These are phyloP conservation scores for Microsporum audouinii DNA, from an alignment of 2,329 filamentous ascomycete species.

Conservation along the genomic window DNA sequence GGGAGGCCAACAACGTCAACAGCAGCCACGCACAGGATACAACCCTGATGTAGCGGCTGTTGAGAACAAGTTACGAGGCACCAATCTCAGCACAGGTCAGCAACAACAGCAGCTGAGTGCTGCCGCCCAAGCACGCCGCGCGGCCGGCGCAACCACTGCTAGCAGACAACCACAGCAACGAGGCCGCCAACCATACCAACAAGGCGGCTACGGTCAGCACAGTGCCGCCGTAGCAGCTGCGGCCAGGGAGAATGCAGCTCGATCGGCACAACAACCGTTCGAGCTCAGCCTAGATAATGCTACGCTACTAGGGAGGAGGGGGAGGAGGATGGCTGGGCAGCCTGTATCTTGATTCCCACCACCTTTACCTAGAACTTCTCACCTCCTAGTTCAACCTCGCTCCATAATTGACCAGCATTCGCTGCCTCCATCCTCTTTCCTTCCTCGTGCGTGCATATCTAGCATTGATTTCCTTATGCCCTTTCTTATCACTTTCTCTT, in stretches of 20 bases:
- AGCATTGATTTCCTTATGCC: background rate
- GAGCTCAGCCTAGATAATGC: slow-evolving; percentile 87
- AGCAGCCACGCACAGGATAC: slow-evolving; percentile 53
- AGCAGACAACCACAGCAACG: slow-evolving; percentile 34
- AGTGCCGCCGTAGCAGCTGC: slow-evolving; percentile 73
- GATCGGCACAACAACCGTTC: slow-evolving; percentile 67
- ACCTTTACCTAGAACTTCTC: background rate
- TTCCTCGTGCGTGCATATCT: background rate
- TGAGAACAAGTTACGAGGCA: slow-evolving; percentile 76
- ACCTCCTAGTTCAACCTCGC: background rate
- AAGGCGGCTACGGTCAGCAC: slow-evolving; percentile 75
- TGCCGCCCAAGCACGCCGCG: slow-evolving; percentile 51
- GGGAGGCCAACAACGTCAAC: slow-evolving; percentile 27
- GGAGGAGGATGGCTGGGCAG: slow-evolving; percentile 16
- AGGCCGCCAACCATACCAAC: slow-evolving; percentile 38
- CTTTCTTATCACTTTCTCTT: background rate
- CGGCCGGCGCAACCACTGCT: slow-evolving; percentile 34
- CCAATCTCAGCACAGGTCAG: slow-evolving; percentile 51
- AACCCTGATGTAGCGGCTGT: slow-evolving; percentile 57
- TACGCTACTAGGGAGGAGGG: slow-evolving; percentile 66
- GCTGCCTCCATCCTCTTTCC: background rate
- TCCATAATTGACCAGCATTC: background rate
- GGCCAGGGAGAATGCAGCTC: slow-evolving; percentile 66
- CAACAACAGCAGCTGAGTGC: slow-evolving; percentile 34
- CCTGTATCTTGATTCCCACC: background rate